Evolutionary conservation across 2,329 filamentous ascomycete species (phyloP), one percentile per base, ranked within the genome.

Genomic region (Arthroderma sp.): DNA sequence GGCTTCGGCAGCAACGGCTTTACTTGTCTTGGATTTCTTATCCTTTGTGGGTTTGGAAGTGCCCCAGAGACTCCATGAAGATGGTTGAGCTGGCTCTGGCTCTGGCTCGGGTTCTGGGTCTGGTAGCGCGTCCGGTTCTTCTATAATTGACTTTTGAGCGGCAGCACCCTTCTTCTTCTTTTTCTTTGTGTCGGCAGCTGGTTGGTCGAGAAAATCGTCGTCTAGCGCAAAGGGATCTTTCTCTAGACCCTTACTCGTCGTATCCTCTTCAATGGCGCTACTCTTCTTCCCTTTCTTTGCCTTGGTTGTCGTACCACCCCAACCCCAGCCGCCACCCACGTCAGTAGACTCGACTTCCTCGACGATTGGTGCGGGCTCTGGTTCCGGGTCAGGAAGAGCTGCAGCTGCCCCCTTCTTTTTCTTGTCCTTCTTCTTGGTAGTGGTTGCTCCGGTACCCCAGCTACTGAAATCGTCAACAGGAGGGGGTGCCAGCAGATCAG

Each of bases 361-460:
- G 5, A 21, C 41, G 8, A 44, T 17, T 25, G 56, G 56, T 35
- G 55, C 31, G n/a, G 49, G 17, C 54, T 60, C 56, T 49, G 37
- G 31, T 8, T 66, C 66, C 7, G 64, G 66, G 33, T 66, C 67
- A 11, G 47, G 61, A 67, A 71, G 53, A 71, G 65, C 38, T 71
- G 70, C 59, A 72, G 71, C 58, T 67, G 60, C 68, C 60, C 58
- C 47, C n/a, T 51, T 51, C 47, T 73, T 74, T 67, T 80, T 79
- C 61, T 75, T 77, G 57, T 73, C 73, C 67, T 80, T 79, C 63
- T 74, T 75, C 59, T 70, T 69, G 59, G 61, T 60, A 49, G 63
- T 63, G 37, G 62, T 23, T 52, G 58, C 74, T 70, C n/a, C 70
- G 70, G 15, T 62, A 62, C 56, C 66, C 68, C 59, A 68, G 25